phyloP scores from a whole-genome alignment of 768 basidiomycete species.

The Trametes coccinea region DNA sequence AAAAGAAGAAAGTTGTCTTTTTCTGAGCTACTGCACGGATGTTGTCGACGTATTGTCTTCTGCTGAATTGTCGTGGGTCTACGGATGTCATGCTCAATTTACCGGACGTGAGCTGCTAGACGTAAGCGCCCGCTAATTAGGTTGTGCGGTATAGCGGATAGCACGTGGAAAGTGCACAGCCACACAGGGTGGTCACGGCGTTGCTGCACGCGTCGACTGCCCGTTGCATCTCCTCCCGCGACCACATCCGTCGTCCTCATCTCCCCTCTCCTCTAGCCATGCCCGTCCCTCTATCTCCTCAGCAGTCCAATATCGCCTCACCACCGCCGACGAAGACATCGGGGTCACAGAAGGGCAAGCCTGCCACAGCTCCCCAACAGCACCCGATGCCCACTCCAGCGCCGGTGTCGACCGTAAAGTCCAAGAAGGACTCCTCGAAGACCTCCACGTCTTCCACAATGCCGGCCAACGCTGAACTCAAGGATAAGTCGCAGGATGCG shows the following conservation, averaged over 20 bases:
- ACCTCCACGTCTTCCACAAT: slow-evolving; percentile 6
- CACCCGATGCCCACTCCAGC: not conserved
- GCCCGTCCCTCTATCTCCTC: slow-evolving; percentile 15
- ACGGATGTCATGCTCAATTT: not conserved
- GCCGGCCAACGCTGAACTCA: not conserved
- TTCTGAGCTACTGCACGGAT: slow-evolving; percentile 21
- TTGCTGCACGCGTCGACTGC: slow-evolving; percentile 5
- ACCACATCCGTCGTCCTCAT: not conserved
- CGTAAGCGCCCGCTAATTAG: no score
- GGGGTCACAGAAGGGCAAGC: slow-evolving; percentile 12
- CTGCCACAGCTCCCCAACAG: slow-evolving; percentile 6
- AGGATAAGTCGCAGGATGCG: slow-evolving; percentile 28
- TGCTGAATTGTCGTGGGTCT: no score
- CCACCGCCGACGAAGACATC: slow-evolving; percentile 6
- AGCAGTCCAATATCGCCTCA: slow-evolving; percentile 7
- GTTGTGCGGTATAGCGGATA: slow-evolving; percentile 37
- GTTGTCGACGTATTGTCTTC: no score
- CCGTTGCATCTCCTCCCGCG: not conserved
- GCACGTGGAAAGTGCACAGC: slow-evolving; percentile 31
- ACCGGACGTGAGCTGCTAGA: no score
- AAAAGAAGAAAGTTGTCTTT: slow-evolving; percentile 26
- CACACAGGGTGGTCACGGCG: slow-evolving; percentile 9
- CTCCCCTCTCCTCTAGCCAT: slow-evolving; percentile 14
- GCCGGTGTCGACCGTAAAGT: slow-evolving; percentile 22
- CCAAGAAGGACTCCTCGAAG: slow-evolving; percentile 26